Percentiles rank a stretch among this genome's conserved stretches.
Conservation (phyloP, 441 rosid species). For the Flueggea neowawraea region DNA sequence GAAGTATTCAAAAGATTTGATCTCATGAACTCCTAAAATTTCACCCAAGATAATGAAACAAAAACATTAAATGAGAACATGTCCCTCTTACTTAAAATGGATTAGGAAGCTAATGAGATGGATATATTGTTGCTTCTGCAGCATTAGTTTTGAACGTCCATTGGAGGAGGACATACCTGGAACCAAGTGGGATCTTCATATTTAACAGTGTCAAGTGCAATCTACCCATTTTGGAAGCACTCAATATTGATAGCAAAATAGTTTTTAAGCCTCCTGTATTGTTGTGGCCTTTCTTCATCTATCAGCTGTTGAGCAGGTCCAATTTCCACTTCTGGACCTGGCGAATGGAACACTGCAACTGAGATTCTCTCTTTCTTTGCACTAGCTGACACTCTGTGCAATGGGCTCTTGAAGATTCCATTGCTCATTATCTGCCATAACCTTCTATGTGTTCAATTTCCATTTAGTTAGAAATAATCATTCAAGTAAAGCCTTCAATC, state of each 20-base stretch:
- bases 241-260: slow-evolving; percentile 18
- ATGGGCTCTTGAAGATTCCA: slow-evolving; percentile 65
- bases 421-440: slow-evolving; percentile 60
- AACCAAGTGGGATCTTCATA: not conserved
- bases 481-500: too few species aligned
- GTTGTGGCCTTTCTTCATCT: slow-evolving; percentile 33
- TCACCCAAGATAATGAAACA: too few species aligned
- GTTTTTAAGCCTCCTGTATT: slow-evolving; percentile 22
- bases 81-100: too few species aligned
- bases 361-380: slow-evolving; percentile 46
- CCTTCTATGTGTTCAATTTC: not conserved
- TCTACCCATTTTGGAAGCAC: slow-evolving; percentile 22
- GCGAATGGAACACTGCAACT: slow-evolving; percentile 48
- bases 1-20: too few species aligned
- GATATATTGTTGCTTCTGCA: not conserved
- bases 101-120: too few species aligned
- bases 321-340: slow-evolving; percentile 43
- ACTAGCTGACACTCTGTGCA: slow-evolving; percentile 53
- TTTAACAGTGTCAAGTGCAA: slow-evolving; percentile 5
- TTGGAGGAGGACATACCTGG: not conserved
- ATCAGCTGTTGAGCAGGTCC: slow-evolving; percentile 39
- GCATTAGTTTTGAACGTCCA: too few species aligned
- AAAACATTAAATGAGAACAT: too few species aligned
- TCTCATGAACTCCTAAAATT: too few species aligned
- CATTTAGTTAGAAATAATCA: not conserved